Evolutionary conservation across 139 green algal genomes (phyloP).

Genomic region (Parachlorella kessleri): DNA sequence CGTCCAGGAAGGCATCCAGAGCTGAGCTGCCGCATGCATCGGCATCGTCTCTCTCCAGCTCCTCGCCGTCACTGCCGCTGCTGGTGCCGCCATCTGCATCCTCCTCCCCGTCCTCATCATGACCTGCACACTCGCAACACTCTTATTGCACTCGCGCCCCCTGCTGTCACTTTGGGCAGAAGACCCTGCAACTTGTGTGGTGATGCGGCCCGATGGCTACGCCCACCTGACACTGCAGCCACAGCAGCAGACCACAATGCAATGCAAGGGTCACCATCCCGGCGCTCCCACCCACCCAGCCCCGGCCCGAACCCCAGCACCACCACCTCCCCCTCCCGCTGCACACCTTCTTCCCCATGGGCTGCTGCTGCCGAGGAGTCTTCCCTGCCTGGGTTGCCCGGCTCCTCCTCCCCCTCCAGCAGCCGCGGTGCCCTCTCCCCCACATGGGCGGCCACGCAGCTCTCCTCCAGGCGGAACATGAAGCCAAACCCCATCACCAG

Average conservation of each 20-base stretch:
- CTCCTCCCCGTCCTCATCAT: slow-evolving; percentile 12
- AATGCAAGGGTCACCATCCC: no score
- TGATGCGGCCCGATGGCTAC: no score
- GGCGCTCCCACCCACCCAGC: no score
- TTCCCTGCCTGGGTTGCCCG: not conserved
- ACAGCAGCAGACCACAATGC: no score
- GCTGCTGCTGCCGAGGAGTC: not conserved
- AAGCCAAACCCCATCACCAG: slow-evolving; percentile 94
- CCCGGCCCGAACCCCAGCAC: no score
- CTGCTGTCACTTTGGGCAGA: no score
- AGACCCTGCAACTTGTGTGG: no score
- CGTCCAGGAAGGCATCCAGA: slow-evolving; percentile 72
- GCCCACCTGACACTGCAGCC: no score
- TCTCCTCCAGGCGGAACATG: slow-evolving; percentile 82
- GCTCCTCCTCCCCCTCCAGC: slow-evolving; percentile 4
- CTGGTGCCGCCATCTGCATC: slow-evolving; percentile 14
- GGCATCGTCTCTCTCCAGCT: not conserved
- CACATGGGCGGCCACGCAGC: slow-evolving; percentile 74
- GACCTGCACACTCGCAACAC: no score
- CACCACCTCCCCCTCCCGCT: no score
- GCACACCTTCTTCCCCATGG: not conserved
- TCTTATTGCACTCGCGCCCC: no score
- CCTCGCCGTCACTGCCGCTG: not conserved
- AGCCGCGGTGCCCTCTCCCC: slow-evolving; percentile 73
- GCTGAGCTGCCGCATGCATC: slow-evolving; percentile 9